phyloP scores from a whole-genome alignment of 768 basidiomycete species.

The Termitomyces sp. region DNA sequence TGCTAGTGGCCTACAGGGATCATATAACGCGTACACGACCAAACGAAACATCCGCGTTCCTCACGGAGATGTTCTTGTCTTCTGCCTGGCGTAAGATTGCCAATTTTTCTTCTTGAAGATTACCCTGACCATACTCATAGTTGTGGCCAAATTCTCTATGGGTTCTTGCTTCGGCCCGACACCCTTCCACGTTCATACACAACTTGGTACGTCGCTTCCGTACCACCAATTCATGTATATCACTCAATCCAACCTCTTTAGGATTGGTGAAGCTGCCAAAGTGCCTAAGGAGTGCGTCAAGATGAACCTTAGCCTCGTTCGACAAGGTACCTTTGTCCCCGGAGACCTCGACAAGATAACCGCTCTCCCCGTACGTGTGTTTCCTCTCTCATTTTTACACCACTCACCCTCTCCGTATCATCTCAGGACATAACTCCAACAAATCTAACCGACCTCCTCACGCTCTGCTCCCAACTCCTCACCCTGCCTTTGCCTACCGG shows the following conservation, averaged over 20 bases:
- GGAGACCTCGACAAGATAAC: slow-evolving; percentile 55
- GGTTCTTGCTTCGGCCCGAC: slow-evolving; percentile 72
- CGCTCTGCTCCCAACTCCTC: slow-evolving; percentile 34
- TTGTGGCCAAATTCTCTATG: slow-evolving; percentile 85
- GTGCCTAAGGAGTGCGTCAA: slow-evolving; percentile 54
- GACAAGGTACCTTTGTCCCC: slow-evolving; percentile 52
- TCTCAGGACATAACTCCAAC: slow-evolving; percentile 47
- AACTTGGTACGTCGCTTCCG: slow-evolving; percentile 50
- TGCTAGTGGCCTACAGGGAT: slow-evolving; percentile 80
- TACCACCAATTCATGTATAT: neutral
- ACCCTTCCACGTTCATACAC: slow-evolving; percentile 79
- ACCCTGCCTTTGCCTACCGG: slow-evolving; percentile 22
- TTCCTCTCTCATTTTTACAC: neutral
- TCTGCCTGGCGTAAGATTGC: slow-evolving; percentile 59
- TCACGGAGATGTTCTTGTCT: slow-evolving; percentile 80
- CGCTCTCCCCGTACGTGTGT: slow-evolving; percentile 34
- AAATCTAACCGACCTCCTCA: slow-evolving; percentile 48
- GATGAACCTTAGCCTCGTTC: slow-evolving; percentile 60
- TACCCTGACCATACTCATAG: slow-evolving; percentile 28
- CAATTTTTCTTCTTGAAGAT: neutral
- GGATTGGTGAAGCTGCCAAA: slow-evolving; percentile 71
- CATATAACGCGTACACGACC: slow-evolving; percentile 75
- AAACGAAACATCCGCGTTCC: slow-evolving; percentile 69
- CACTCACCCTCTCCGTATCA: neutral
- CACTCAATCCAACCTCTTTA: slow-evolving; percentile 21